Evolutionary conservation across 352 stramenopile genomes (phyloP), one percentile per base, ranked within the genome.

Genomic region (Phytophthora agathidicida): DNA sequence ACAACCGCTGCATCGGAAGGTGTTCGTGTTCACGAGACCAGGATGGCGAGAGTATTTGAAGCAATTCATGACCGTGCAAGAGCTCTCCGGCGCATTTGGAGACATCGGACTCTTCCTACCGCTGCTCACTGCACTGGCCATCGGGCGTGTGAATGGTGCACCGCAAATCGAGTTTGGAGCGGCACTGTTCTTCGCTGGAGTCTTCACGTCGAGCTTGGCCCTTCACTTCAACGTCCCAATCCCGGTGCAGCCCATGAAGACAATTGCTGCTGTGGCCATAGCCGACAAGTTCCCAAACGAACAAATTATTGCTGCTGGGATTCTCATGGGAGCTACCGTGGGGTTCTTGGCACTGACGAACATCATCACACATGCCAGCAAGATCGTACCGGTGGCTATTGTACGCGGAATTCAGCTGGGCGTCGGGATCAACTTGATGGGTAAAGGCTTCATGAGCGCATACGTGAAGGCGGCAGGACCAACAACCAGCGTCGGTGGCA

Each of bases 191-290:
- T 98, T 90, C 63, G 85, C 91, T 1, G 94, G 94, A 0, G 49
- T 96, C 8, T 93, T 89, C 54, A 98, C 97, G 24, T 64, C 96
- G 0, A 60, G 92, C 1, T 86, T 95, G 10, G 89, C 91, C 22
- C 76, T 84, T 22, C 69, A 87, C 37, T 98, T 96, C 76, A 92
- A 97, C 57, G 66, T 97, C 26, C 94, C 94, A 36, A 98, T 98
- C 71, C 91, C 88, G n/a, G 87, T 98, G 17, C 94, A 98, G 67
- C 94, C 94, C 11, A 98, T 98, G 94, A 98, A 98, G 73, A 93
- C 87, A 13, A 97, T 98, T 47, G 73, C 91, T 4, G 90, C 93
- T 8, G 88, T 97, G 17, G 94, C 90, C 10, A 88, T 98, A 35
- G 73, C 86, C 17, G 86, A 95, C 33, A 86, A 91, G 42, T 77